phyloP scores from a whole-genome alignment of 768 basidiomycete species.

The Candolleomyces eurysporus region DNA sequence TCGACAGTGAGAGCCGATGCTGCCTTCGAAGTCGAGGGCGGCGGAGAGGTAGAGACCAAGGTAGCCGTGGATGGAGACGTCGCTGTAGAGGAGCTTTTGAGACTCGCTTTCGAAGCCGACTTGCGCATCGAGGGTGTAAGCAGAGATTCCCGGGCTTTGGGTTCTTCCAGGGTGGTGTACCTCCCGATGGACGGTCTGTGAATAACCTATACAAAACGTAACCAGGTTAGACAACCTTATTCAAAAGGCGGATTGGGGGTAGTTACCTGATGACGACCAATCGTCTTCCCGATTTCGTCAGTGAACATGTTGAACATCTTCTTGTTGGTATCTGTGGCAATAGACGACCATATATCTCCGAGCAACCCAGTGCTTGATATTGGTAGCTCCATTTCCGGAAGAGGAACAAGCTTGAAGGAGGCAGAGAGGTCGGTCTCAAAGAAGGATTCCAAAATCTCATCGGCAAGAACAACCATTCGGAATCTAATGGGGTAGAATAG shows the following conservation, averaged over 20 bases:
- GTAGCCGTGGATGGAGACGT: background rate
- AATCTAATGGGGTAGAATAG: conserved; percentile 52
- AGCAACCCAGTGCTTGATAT: conserved; percentile 58
- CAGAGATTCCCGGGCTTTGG: conserved; percentile 84
- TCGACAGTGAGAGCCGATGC: conserved; percentile 54
- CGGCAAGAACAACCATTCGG: conserved; percentile 97
- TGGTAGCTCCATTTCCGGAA: conserved; percentile 66
- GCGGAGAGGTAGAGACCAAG: conserved; percentile 10
- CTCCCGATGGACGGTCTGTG: conserved; percentile 85
- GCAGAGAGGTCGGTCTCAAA: conserved; percentile 89
- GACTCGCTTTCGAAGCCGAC: conserved; percentile 54
- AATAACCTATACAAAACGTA: conserved; percentile 34
- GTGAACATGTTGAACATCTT: conserved; percentile 91
- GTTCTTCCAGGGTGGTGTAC: conserved; percentile 80
- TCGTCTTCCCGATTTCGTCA: conserved; percentile 91
- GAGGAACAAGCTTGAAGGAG: conserved; percentile 78
- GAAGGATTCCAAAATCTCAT: conserved; percentile 95
- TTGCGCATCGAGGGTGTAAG: conserved; percentile 69
- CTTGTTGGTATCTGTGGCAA: conserved; percentile 89
- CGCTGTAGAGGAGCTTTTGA: conserved; percentile 19
- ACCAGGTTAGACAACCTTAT: too few species aligned
- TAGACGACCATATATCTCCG: conserved; percentile 86
- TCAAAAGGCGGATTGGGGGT: too few species aligned
- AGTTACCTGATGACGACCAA: conserved; percentile 78
- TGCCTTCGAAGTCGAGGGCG: conserved; percentile 23